phyloP scores from a whole-genome alignment of 148 eudicot species.

The Polygonum maritimum region DNA sequence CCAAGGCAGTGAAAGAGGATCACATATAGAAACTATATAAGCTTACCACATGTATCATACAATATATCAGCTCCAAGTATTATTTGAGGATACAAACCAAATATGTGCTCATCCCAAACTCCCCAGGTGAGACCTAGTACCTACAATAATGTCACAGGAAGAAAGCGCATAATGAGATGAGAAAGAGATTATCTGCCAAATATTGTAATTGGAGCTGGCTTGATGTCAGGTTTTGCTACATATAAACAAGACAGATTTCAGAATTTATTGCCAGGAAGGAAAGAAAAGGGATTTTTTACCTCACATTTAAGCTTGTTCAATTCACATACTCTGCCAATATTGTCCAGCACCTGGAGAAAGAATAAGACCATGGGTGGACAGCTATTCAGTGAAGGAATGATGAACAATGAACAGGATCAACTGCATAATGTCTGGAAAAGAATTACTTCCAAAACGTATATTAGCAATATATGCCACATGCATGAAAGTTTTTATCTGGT shows the following conservation, averaged over 20 bases:
- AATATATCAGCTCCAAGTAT: constrained; percentile 97
- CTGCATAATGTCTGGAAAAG: neutral
- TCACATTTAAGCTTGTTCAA: constrained; percentile 54
- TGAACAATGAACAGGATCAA: neutral
- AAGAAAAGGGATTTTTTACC: constrained; percentile 22
- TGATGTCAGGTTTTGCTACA: neutral
- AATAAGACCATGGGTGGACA: neutral
- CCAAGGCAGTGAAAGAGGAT: neutral
- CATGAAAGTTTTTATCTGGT: neutral
- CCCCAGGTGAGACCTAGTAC: constrained; percentile 88
- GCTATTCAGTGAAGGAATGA: neutral
- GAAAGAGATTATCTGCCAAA: neutral
- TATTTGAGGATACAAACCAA: constrained; percentile 50
- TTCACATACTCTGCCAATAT: constrained; percentile 59
- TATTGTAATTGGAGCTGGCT: neutral
- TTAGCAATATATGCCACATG: neutral
- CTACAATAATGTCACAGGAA: constrained; percentile 25
- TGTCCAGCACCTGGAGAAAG: constrained; percentile 66
- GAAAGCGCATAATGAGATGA: neutral
- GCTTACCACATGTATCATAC: constrained; percentile 63
- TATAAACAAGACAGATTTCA: neutral
- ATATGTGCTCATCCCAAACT: constrained; percentile 62
- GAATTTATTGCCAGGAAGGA: neutral
- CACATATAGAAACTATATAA: neutral
- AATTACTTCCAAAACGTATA: neutral